Percentiles rank a stretch among this genome's conserved stretches.
Evolutionary conservation across 2,329 filamentous ascomycete species (phyloP).

Genomic region (Stachybotrys elegans): DNA sequence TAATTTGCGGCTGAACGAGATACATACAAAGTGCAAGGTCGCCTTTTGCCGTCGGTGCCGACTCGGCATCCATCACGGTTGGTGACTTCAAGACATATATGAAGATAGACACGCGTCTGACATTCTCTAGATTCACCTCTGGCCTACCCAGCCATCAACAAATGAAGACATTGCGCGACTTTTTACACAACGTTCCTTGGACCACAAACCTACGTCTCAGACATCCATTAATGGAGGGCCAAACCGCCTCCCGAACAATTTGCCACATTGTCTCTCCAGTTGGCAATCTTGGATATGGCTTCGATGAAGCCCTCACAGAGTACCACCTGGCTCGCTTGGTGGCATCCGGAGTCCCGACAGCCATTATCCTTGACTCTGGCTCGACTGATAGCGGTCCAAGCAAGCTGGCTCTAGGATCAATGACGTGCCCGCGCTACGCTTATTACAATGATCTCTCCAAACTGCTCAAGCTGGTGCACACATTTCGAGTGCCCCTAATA

Average conservation of each 20-base stretch:
- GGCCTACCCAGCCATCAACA: too few relatives aligned
- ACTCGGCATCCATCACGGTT: too few relatives aligned
- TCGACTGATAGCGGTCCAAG: conserved; percentile 31
- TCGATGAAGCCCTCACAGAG: conserved; percentile 25
- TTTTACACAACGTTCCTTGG: too few relatives aligned
- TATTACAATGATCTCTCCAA: conserved; percentile 38
- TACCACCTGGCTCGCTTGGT: conserved; percentile 19
- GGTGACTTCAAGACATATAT: too few relatives aligned
- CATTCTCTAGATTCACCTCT: too few relatives aligned
- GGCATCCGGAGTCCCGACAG: conserved; percentile 22
- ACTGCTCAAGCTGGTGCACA: conserved; percentile 27
- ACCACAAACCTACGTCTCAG: too few relatives aligned
- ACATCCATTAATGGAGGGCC: too few relatives aligned
- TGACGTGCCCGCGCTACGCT: conserved; percentile 30
- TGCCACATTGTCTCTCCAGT: conserved; percentile 40
- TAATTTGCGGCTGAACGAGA: too few relatives aligned
- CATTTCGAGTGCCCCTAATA: conserved; percentile 31
- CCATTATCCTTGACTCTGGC: conserved; percentile 29
- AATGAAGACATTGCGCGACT: too few relatives aligned
- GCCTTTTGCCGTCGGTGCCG: too few relatives aligned
- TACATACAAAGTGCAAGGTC: too few relatives aligned
- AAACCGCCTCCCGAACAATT: conserved; percentile 7
- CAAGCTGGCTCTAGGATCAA: conserved; percentile 35
- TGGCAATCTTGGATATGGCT: conserved; percentile 46
- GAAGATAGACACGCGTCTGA: too few relatives aligned